phyloP scores from a whole-genome alignment of 176 grass and related monocot genomes.

The Oryza coarctata region DNA sequence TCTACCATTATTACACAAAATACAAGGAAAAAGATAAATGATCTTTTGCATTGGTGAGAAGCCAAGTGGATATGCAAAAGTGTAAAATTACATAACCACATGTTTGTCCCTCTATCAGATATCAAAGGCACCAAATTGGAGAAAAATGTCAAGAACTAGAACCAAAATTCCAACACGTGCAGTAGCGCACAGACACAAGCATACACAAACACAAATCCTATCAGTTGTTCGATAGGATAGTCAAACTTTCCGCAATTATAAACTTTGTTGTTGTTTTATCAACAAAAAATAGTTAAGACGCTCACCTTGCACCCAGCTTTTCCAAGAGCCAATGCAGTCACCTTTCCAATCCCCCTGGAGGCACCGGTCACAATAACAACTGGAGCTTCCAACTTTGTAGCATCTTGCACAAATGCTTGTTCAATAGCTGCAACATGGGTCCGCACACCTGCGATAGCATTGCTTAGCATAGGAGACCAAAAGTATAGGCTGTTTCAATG shows the following conservation, averaged over 20 bases:
- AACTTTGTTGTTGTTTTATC: background rate
- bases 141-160: no score
- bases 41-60: background rate
- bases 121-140: background rate
- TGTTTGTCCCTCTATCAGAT: background rate
- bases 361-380: conserved; percentile 94
- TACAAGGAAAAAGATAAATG: background rate
- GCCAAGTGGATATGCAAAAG: background rate
- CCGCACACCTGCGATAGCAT: conserved; percentile 52
- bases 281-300: background rate
- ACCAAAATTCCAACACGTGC: background rate
- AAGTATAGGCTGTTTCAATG: background rate
- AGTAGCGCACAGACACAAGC: background rate
- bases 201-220: background rate
- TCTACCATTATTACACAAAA: background rate
- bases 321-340: conserved; percentile 72
- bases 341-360: conserved; percentile 90
- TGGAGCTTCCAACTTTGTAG: conserved; percentile 69
- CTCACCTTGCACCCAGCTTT: conserved; percentile 91
- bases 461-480: conserved; percentile 15
- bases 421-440: conserved; percentile 74
- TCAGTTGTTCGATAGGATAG: background rate
- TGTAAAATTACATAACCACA: background rate
- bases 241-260: background rate
- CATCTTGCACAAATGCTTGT: conserved; percentile 37